Conservation (phyloP, 2,329 filamentous ascomycete species). For the Ophiostoma populinum region DNA sequence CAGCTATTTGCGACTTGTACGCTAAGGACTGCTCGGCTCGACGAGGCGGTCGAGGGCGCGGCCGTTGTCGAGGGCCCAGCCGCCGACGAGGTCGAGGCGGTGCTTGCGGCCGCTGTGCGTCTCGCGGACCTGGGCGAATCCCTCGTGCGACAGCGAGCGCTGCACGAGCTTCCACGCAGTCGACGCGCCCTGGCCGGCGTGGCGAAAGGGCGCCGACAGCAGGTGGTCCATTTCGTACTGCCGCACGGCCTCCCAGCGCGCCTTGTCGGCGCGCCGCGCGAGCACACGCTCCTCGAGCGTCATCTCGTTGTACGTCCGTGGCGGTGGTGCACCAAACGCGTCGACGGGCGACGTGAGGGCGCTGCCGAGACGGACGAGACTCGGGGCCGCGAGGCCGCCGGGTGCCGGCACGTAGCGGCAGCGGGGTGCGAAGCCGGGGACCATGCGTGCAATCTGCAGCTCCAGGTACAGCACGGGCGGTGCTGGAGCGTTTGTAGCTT, state of each 20-base stretch:
- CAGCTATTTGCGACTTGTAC: no score
- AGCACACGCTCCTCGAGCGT: slow-evolving; percentile 12
- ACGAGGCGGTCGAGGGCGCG: slow-evolving; percentile 39
- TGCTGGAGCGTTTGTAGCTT: no score
- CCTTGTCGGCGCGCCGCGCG: slow-evolving; percentile 20
- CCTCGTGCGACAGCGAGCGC: slow-evolving; percentile 37
- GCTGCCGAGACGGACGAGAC: no score
- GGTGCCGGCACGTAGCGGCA: slow-evolving; percentile 21
- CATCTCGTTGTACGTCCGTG: not conserved
- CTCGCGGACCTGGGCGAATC: slow-evolving; percentile 30
- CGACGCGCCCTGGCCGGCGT: slow-evolving; percentile 24
- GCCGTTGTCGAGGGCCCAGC: slow-evolving; percentile 44
- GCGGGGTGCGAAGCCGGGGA: slow-evolving; percentile 30
- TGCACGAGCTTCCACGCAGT: slow-evolving; percentile 27
- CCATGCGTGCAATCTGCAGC: slow-evolving; percentile 29
- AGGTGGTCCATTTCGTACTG: slow-evolving; percentile 38
- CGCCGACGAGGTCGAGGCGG: slow-evolving; percentile 38
- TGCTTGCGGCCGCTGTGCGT: slow-evolving; percentile 23
- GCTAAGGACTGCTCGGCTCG: no score
- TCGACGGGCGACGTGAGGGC: not conserved
- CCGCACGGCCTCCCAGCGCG: slow-evolving; percentile 21
- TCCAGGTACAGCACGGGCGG: slow-evolving; percentile 31
- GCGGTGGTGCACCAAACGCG: not conserved
- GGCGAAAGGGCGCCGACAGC: slow-evolving; percentile 39
- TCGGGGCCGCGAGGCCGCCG: no score